phyloP scores from a whole-genome alignment of 352 stramenopile genomes.

The Phytophthora podocarpi region DNA sequence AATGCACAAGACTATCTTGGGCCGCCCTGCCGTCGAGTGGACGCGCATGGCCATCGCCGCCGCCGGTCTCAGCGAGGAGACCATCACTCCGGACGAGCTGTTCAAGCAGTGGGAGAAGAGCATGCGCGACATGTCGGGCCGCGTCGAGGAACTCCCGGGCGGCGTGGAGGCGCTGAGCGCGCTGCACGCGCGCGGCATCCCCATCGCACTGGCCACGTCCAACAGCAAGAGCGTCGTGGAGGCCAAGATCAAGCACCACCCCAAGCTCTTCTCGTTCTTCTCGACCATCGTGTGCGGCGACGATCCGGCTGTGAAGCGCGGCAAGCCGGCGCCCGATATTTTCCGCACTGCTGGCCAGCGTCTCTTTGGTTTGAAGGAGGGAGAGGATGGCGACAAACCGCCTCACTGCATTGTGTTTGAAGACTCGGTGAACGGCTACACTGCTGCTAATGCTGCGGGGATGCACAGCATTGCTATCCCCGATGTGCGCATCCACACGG shows the following conservation, averaged over 20 bases:
- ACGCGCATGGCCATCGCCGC: constrained; percentile 69
- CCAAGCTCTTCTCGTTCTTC: constrained; percentile 80
- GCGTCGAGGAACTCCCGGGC: constrained; percentile 60
- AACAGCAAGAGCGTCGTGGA: constrained; percentile 69
- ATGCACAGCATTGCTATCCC: constrained; percentile 81
- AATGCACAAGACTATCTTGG: constrained; percentile 80
- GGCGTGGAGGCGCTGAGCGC: constrained; percentile 50
- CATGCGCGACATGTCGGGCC: constrained; percentile 63
- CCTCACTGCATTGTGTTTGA: constrained; percentile 78
- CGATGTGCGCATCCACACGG: constrained; percentile 67
- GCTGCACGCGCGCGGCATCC: constrained; percentile 57
- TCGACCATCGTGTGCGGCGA: constrained; percentile 79
- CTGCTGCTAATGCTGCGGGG: constrained; percentile 57
- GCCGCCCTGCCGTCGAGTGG: constrained; percentile 69
- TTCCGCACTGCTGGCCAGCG: constrained; percentile 69
- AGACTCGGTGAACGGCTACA: constrained; percentile 74
- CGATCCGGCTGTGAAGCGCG: constrained; percentile 62
- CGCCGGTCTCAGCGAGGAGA: constrained; percentile 34
- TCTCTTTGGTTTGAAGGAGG: constrained; percentile 49
- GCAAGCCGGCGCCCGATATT: constrained; percentile 85
- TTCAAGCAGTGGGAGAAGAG: constrained; percentile 65
- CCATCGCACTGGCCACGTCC: constrained; percentile 74
- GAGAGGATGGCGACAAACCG: constrained; percentile 28
- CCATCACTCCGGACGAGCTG: constrained; percentile 61
- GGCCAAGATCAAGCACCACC: constrained; percentile 66